Evolutionary conservation across 805 yeast species (phyloP).

Genomic region (Sugiyamaella americana): DNA sequence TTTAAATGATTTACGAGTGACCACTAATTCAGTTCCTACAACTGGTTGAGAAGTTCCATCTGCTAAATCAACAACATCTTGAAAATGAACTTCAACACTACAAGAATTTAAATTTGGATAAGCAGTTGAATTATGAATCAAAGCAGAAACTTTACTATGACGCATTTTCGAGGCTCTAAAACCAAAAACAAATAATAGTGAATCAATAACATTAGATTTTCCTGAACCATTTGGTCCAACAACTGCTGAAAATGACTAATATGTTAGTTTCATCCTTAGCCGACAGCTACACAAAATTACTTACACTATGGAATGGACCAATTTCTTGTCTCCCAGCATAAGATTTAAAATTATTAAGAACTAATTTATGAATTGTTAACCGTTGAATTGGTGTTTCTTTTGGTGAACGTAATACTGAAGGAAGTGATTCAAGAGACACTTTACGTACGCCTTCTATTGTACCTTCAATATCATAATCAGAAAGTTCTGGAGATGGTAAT

Average conservation of each 20-base stretch:
- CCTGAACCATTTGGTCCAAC: conserved; percentile 99
- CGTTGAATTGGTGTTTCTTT: conserved; percentile 34
- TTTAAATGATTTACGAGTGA: conserved; percentile 72
- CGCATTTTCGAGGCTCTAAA: conserved; percentile 96
- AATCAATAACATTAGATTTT: conserved; percentile 94
- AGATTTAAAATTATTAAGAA: conserved; percentile 82
- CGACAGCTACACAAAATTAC: conserved; percentile 8
- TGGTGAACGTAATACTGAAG: background rate
- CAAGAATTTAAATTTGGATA: conserved; percentile 64
- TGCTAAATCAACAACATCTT: conserved; percentile 58
- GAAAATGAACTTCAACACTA: conserved; percentile 86
- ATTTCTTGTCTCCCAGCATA: conserved; percentile 90
- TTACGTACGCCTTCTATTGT: conserved; percentile 1
- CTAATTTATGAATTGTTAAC: conserved; percentile 67
- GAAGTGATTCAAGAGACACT: background rate
- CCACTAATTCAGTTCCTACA: conserved; percentile 54
- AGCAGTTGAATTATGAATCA: conserved; percentile 84
- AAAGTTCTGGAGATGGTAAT: background rate
- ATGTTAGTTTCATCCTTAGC: background rate
- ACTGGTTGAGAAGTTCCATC: conserved; percentile 42
- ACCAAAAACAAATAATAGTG: conserved; percentile 93
- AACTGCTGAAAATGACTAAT: conserved; percentile 84
- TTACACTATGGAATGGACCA: conserved; percentile 75
- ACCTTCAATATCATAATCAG: background rate
- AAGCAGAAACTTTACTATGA: conserved; percentile 85